phyloP scores from a whole-genome alignment of 495 filamentous ascomycete species.

The Aspergillus leporis region DNA sequence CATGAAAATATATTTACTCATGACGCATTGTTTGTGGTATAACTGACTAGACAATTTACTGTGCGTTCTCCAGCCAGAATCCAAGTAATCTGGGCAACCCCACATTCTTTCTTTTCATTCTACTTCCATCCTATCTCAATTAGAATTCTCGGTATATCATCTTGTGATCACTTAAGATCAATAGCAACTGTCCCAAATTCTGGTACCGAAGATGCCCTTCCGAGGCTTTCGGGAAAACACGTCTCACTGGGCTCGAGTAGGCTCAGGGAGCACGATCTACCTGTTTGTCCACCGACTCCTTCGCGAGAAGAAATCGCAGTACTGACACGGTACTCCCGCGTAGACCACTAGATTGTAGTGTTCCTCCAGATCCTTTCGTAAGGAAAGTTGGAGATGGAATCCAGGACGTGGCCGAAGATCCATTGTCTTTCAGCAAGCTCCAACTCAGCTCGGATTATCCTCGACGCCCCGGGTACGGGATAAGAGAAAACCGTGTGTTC shows the following conservation, averaged over 20 bases:
- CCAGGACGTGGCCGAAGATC: background rate
- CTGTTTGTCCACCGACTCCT: background rate
- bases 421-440: background rate
- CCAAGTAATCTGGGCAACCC: too few relatives aligned
- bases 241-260: background rate
- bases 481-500: constrained; percentile 34
- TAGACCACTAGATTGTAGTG: background rate
- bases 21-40: too few relatives aligned
- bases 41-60: too few relatives aligned
- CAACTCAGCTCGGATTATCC: background rate
- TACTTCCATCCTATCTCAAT: too few relatives aligned
- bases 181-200: too few relatives aligned
- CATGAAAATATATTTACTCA: too few relatives aligned
- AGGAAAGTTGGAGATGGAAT: background rate
- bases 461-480: constrained; percentile 57
- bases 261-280: background rate
- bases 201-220: background rate
- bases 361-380: background rate
- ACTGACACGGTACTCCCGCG: background rate
- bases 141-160: too few relatives aligned
- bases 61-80: too few relatives aligned
- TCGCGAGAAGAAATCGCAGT: background rate
- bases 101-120: too few relatives aligned
- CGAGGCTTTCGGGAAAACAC: background rate
- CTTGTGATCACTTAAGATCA: too few relatives aligned